These are phyloP conservation scores for Medicago ruthenica DNA, from an alignment of 306 rosid species.

Conservation along the genomic window DNA sequence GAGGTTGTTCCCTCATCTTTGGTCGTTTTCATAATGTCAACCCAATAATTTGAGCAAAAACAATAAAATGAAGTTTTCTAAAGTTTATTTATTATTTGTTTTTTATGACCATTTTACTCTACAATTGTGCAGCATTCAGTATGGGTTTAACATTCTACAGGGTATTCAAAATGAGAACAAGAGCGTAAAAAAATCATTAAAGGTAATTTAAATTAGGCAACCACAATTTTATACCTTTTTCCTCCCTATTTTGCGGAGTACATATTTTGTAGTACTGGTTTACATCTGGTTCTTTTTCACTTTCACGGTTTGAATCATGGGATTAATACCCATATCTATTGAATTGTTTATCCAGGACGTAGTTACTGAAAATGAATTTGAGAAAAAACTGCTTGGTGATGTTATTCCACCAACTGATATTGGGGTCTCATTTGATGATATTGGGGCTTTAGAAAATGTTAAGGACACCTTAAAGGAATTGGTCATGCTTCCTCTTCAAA, in stretches of 20 bases:
- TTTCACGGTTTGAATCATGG: background rate
- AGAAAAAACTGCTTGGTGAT: slow-evolving; percentile 93
- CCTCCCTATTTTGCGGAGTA: background rate
- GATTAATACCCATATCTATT: slow-evolving; percentile 12
- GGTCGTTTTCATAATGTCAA: slow-evolving; percentile 23
- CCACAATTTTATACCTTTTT: background rate
- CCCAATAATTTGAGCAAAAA: background rate
- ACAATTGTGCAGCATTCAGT: slow-evolving; percentile 63
- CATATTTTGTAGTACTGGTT: background rate
- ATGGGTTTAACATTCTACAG: slow-evolving; percentile 79
- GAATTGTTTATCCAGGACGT: slow-evolving; percentile 71
- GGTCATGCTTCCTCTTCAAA: slow-evolving; percentile 98
- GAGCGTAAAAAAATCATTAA: slow-evolving; percentile 76
- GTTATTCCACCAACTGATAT: slow-evolving; percentile 96
- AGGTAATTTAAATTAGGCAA: slow-evolving; percentile 54
- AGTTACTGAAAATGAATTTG: slow-evolving; percentile 93
- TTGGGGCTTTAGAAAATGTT: slow-evolving; percentile 96
- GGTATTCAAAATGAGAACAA: slow-evolving; percentile 80
- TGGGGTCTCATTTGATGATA: slow-evolving; percentile 93
- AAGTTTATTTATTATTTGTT: background rate
- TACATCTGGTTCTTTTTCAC: slow-evolving; percentile 18
- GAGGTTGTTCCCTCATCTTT: slow-evolving; percentile 59
- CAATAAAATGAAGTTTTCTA: background rate
- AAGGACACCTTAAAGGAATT: slow-evolving; percentile 97
- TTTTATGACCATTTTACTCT: slow-evolving; percentile 41